Evolutionary conservation across 768 basidiomycete species (phyloP), one percentile per base, ranked within the genome.

Genomic region (Clathrus columnatus): DNA sequence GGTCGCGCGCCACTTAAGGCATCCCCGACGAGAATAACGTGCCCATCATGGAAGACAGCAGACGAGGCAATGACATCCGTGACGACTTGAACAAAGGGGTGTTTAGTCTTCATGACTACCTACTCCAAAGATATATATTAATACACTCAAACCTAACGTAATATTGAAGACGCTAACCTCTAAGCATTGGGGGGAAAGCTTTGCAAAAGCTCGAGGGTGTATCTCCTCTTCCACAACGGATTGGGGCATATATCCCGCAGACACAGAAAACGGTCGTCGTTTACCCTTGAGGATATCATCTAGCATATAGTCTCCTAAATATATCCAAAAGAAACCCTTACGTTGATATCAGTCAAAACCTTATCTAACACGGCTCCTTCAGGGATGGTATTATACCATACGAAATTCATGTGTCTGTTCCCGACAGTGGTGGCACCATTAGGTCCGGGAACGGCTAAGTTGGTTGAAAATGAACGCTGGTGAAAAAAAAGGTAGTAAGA

Each of bases 331-430:
- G 18, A 20, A 16, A 5, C 24, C 46, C 44, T 21, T 21, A 55
- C 54, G 7, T 29, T 47, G 30, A 47, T 55, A 46, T 55, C 54
- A 16, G 54, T 55, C 45, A 55, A 29, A 18, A 55, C 54, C 32
- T 47, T 55, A 20, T 55, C 54, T 27, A 55, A 42, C 23, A 21
- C n/a, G 16, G 54, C 27, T 16, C 54, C 54, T 11, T 47, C 54
- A 17, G 54, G 54, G n/a, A 46, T 47, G 27, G 44, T 55, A 27
- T 55, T 55, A 30, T 55, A 55, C 54, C 54, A 55, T 26, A 55
- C 54, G 42, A 55, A 55, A 32, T 55, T 55, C 17, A 55, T 48
- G 18, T 55, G 30, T 20, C 54, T 44, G 32, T 26, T 30, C 17
- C 54, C 54, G 21, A 30, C 24, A 48, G 26, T 26, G 10, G 54